A percentile compares a stretch with the other conserved stretches of the same genome.
Conservation (phyloP, 2,329 filamentous ascomycete genomes). For the Fusarium nanum region DNA sequence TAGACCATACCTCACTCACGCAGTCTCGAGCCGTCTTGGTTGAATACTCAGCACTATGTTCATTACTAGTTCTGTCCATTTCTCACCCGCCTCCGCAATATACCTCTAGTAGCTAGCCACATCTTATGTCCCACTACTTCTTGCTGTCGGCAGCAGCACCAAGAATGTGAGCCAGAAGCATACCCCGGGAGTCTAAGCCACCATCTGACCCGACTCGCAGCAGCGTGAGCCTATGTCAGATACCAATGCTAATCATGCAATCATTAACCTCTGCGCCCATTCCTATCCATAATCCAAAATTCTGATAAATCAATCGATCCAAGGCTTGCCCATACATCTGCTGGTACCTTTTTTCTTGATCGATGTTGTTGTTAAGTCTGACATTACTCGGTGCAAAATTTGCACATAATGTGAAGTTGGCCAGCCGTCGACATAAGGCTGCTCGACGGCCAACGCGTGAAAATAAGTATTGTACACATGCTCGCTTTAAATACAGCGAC, state of each 20-base stretch:
- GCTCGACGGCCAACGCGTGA: constrained; percentile 36
- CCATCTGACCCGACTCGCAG: constrained; percentile 27
- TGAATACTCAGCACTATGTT: constrained; percentile 44
- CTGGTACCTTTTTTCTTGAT: constrained; percentile 14
- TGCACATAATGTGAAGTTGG: constrained; percentile 13
- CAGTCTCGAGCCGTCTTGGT: not conserved
- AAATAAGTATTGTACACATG: constrained; percentile 53
- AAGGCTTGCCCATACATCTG: constrained; percentile 23
- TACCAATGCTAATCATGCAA: constrained; percentile 54
- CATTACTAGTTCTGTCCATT: constrained; percentile 48
- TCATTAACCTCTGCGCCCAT: constrained; percentile 50
- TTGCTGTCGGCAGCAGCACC: constrained; percentile 19
- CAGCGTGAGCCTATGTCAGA: constrained; percentile 47
- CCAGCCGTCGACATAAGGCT: constrained; percentile 3
- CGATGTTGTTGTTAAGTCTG: constrained; percentile 14
- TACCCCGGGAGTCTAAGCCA: constrained; percentile 16
- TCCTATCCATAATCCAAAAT: constrained; percentile 40
- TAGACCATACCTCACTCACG: constrained; percentile 5
- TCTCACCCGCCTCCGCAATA: constrained; percentile 39
- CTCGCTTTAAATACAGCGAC: constrained; percentile 53
- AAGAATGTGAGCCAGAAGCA: constrained; percentile 30
- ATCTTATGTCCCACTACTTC: constrained; percentile 20
- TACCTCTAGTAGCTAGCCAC: constrained; percentile 34
- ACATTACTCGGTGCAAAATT: not conserved
- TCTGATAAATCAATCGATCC: constrained; percentile 30